Evolutionary conservation across 768 basidiomycete species (phyloP).

Genomic region (Mycena kentingensis): DNA sequence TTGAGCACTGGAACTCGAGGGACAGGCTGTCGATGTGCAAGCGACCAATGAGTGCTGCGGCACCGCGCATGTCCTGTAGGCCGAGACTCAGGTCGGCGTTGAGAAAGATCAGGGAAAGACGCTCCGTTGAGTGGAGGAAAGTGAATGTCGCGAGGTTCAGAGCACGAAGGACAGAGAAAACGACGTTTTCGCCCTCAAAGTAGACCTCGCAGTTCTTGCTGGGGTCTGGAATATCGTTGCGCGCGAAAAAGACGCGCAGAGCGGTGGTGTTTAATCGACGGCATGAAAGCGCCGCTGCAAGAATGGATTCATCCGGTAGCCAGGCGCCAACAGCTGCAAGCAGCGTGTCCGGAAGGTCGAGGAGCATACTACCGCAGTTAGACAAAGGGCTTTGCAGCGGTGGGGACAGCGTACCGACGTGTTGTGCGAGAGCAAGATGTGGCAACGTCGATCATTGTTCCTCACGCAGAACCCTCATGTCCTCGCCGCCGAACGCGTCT

Average conservation of each 20-base stretch:
- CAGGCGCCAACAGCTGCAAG: neutral
- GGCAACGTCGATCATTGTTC: neutral
- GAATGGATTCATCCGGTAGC: neutral
- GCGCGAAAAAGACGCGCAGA: neutral
- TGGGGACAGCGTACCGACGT: too few species aligned
- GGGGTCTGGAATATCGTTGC: slow-evolving; percentile 3
- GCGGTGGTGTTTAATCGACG: neutral
- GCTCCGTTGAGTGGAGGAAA: neutral
- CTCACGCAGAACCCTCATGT: neutral
- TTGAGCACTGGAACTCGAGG: slow-evolving; percentile 1
- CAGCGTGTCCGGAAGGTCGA: neutral
- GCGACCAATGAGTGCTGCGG: neutral
- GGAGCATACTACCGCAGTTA: neutral
- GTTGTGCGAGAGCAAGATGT: too few species aligned
- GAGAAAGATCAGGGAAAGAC: slow-evolving; percentile 2
- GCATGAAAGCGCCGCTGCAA: neutral
- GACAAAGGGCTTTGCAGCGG: neutral
- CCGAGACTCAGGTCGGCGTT: slow-evolving; percentile 1
- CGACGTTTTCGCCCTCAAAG: neutral
- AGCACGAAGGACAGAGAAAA: neutral
- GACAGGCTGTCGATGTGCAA: neutral
- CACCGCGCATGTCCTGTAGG: neutral
- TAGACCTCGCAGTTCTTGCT: neutral
- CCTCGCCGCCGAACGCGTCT: neutral
- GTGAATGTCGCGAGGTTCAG: slow-evolving; percentile 2